Evolutionary conservation across 352 stramenopile species (phyloP).

Genomic region (Phytophthora pistaciae): DNA sequence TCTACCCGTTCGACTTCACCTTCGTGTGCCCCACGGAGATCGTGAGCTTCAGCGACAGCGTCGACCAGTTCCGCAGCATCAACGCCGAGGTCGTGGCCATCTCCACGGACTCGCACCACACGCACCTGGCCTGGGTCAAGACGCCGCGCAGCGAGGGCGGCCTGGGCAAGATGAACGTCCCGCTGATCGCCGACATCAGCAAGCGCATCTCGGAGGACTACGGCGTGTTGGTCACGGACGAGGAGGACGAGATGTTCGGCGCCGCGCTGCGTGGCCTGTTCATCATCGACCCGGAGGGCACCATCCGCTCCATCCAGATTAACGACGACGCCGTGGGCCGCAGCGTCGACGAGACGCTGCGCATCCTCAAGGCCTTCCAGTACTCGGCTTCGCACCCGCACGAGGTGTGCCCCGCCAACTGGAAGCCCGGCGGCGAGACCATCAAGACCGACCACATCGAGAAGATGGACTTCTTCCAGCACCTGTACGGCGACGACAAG

Average conservation of each 20-base stretch:
- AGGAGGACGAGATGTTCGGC: constrained; percentile 83
- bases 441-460: constrained; percentile 88
- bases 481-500: constrained; percentile 78
- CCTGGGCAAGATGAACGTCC: constrained; percentile 87
- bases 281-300: constrained; percentile 87
- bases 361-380: constrained; percentile 89
- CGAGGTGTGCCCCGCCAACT: constrained; percentile 90
- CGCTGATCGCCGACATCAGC: constrained; percentile 81
- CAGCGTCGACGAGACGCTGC: constrained; percentile 85
- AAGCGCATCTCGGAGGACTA: constrained; percentile 90
- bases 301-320: constrained; percentile 87
- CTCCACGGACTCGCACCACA: constrained; percentile 88
- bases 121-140: constrained; percentile 86
- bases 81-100: constrained; percentile 84
- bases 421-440: constrained; percentile 82
- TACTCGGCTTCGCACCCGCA: constrained; percentile 76
- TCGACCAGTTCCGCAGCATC: constrained; percentile 77
- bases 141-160: constrained; percentile 82
- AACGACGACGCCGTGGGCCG: constrained; percentile 87
- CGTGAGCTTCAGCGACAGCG: constrained; percentile 81
- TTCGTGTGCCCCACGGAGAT: constrained; percentile 91
- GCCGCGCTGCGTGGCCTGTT: constrained; percentile 82
- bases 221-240: constrained; percentile 84
- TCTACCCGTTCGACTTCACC: constrained; percentile 91
- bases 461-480: constrained; percentile 88